Base-by-base conservation (phyloP, 768 basidiomycete species). In the Boletus vinaceobasis region DNA sequence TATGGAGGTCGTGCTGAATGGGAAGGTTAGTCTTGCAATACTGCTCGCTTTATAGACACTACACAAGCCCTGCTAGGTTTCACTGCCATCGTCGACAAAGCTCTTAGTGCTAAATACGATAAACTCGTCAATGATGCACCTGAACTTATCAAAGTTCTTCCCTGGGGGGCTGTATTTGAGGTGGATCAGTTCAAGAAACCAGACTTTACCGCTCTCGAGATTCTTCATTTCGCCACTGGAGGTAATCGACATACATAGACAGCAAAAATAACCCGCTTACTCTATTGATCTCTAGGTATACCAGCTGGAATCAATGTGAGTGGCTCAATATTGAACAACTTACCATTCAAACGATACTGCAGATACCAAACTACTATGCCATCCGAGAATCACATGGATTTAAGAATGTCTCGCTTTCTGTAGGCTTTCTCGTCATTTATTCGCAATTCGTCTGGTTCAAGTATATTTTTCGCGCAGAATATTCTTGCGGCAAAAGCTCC, bases 1-100 rank as follows among this genome's bases (percentile, higher is more conserved):
- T 93, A 90, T 55, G 93, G 92, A 35, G 87, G 82, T n/a, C 83
- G 93, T 48, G 93, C 93, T 0, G 93, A 94, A 69, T 94, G 92
- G 92, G 91, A 94, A 81, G 91, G 90, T 84, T 52, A 35, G 61
- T 51, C 4, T 7, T 46, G 52, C 40, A 43, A 26, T 27, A 40
- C 50, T 36, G 26, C 19, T 37, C 33, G 44, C 10, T 38, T 26
- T 26, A 3, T 37, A 29, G 3, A 1, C 6, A 50, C n/a, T 46
- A 52, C 38, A 49, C 17, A 61, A 11, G 21, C 48, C 38, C 15
- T 19, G 39, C n/a, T 58, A 90, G 88, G 89, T 31, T 93, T 93
- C 68, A 90, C 90, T 33, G 91, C 90, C 7, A 88, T 93, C 57
- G 90, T 93, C 43, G 83, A 94, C 77, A 93, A 94, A 70, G 74